Percentiles rank a stretch among this genome's conserved stretches.
These are phyloP conservation scores for Phytopythium litorale DNA, from an alignment of 352 stramenopile species.

Conservation along the genomic window DNA sequence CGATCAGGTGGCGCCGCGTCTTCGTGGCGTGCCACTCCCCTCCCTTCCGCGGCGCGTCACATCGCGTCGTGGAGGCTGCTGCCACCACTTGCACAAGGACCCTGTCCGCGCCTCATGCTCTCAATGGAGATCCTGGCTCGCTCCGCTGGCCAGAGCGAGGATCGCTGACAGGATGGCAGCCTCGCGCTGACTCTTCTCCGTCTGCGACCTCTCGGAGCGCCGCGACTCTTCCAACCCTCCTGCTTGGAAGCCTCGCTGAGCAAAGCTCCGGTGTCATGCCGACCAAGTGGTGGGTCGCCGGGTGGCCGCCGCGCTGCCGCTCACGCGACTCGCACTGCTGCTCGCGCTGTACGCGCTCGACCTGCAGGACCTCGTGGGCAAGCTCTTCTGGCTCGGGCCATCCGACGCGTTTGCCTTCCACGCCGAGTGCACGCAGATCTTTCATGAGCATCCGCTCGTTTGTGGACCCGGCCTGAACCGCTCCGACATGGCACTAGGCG, in stretches of 20 bases:
- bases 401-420: slow-evolving; percentile 35
- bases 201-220: background rate
- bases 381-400: slow-evolving; percentile 30
- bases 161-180: background rate
- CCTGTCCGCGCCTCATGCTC: background rate
- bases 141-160: too few species aligned
- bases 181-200: background rate
- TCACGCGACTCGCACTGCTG: slow-evolving; percentile 13
- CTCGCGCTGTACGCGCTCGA: slow-evolving; percentile 27
- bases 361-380: slow-evolving; percentile 28
- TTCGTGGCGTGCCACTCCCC: background rate
- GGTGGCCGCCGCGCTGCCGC: background rate
- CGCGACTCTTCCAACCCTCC: background rate
- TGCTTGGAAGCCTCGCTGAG: too few species aligned
- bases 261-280: background rate
- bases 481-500: slow-evolving; percentile 8
- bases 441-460: slow-evolving; percentile 15
- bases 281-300: background rate
- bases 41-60: background rate
- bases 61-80: background rate
- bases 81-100: too few species aligned
- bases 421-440: slow-evolving; percentile 13
- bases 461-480: background rate
- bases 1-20: background rate
- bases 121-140: background rate